Percentiles rank a stretch among this genome's conserved stretches.
These are phyloP conservation scores for Cystobasidium pallidum DNA, from an alignment of 1,284 basidiomycete species.

Conservation along the genomic window DNA sequence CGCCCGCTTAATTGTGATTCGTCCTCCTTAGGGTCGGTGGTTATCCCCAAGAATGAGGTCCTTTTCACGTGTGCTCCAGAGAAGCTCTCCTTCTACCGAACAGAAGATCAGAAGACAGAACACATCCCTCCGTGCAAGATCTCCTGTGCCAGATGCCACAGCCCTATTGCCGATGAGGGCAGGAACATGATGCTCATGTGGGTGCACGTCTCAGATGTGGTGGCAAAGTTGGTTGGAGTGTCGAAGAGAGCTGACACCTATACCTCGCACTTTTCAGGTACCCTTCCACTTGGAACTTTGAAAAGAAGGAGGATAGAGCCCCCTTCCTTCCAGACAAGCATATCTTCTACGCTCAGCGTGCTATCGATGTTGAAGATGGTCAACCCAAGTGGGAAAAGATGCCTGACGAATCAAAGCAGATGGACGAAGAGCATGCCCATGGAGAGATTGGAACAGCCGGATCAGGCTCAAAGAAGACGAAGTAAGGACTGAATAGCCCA, in stretches of 20 bases:
- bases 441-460: slow-evolving; percentile 34
- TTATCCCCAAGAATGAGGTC: slow-evolving; percentile 35
- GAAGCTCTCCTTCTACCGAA: slow-evolving; percentile 43
- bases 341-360: slow-evolving; percentile 36
- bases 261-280: slow-evolving; percentile 19
- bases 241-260: background rate
- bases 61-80: slow-evolving; percentile 41
- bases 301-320: slow-evolving; percentile 29
- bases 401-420: slow-evolving; percentile 27
- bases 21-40: slow-evolving; percentile 19
- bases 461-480: slow-evolving; percentile 19
- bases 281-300: slow-evolving; percentile 33
- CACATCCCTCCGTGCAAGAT: slow-evolving; percentile 38
- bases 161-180: slow-evolving; percentile 39
- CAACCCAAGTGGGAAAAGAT: slow-evolving; percentile 33
- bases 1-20: background rate
- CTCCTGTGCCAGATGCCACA: slow-evolving; percentile 39
- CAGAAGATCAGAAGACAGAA: slow-evolving; percentile 36
- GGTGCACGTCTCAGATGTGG: background rate
- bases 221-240: background rate
- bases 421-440: slow-evolving; percentile 34
- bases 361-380: slow-evolving; percentile 42
- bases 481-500: background rate
- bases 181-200: slow-evolving; percentile 43
- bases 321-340: slow-evolving; percentile 39